Base-by-base conservation (phyloP, 140 eudicot species). In the Artemisia princeps region DNA sequence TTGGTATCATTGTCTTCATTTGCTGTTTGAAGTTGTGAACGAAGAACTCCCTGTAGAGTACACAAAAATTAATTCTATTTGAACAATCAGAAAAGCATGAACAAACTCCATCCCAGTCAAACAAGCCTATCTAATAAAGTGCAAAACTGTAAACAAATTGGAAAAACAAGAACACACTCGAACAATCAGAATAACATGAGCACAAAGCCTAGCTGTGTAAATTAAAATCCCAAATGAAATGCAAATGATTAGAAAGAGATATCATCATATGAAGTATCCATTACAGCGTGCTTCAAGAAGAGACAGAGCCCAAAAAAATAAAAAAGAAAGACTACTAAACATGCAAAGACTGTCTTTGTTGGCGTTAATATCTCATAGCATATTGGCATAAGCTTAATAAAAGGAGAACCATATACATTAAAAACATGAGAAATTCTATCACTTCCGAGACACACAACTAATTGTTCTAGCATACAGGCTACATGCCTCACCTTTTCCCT, bases 11-110 rank as follows among this genome's bases (percentile, higher is more conserved):
- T 86, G 49, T 85, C 98, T 58, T 87, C 96, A 60, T 85, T 85
- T 73, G 89, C 95, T 53, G 98, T 69, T 60, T 87, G 96, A 59
- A 91, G 81, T 72, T 91, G 96, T 15, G 95, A 81, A 22, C 81
- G 98, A 55, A 91, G 65, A 60, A 80, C 78, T 67, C 96, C 96
- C 98, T 91, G 89, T 70, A 69, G 53, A 76, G 19, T 26, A 53
- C 44, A 62, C 30, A 53, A 53, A 10, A 10, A 46, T 51, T 22
- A 67, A 19, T 74, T 15, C 59, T 40, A 63, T 54, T 75, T 51
- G 30, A 67, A 22, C 40, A 70, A 67, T 55, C 54, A 66, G 22
- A 6, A 13, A 23, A 22, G 42, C 59, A 57, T 48, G 55, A 45
- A 37, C 52, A 73, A 53, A 66, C 67, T 33, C 16, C 37, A 51